These are phyloP conservation scores for Suillus clintonianus DNA, from an alignment of 768 basidiomycete species.

Conservation along the genomic window DNA sequence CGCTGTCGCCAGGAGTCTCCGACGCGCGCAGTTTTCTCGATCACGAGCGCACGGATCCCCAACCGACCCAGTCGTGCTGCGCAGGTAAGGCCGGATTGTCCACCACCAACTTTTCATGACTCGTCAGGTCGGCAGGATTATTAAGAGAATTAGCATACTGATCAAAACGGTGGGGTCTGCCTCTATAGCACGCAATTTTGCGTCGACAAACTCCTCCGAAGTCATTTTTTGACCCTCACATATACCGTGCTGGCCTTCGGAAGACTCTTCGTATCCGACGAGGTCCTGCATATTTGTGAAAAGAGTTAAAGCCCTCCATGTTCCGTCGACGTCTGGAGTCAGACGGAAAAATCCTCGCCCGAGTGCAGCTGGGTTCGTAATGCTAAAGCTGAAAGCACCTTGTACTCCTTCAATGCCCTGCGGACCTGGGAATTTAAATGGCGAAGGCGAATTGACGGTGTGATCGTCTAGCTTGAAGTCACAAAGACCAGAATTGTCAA, in stretches of 20 bases:
- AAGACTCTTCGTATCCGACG: conserved; percentile 46
- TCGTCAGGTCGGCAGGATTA: background rate
- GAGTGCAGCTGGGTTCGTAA: background rate
- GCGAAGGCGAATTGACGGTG: background rate
- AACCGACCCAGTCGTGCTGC: conserved; percentile 60
- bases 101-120: conserved; percentile 47
- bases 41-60: conserved; percentile 48
- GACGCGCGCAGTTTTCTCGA: conserved; percentile 49
- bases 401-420: background rate
- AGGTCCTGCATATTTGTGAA: conserved; percentile 59
- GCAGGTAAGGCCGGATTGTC: conserved; percentile 59
- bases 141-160: conserved; percentile 30
- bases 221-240: background rate
- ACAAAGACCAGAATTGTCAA: background rate
- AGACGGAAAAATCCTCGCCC: conserved; percentile 49
- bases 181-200: background rate
- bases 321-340: conserved; percentile 40
- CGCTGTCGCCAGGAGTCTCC: conserved; percentile 56
- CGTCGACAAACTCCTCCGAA: background rate
- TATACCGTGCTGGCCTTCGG: background rate
- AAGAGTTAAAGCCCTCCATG: conserved; percentile 57
- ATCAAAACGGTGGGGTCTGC: conserved; percentile 25
- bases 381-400: background rate
- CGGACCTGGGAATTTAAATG: background rate
- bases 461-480: background rate